phyloP scores from a whole-genome alignment of 2,329 filamentous ascomycete genomes.

The Hysterium pulicare region DNA sequence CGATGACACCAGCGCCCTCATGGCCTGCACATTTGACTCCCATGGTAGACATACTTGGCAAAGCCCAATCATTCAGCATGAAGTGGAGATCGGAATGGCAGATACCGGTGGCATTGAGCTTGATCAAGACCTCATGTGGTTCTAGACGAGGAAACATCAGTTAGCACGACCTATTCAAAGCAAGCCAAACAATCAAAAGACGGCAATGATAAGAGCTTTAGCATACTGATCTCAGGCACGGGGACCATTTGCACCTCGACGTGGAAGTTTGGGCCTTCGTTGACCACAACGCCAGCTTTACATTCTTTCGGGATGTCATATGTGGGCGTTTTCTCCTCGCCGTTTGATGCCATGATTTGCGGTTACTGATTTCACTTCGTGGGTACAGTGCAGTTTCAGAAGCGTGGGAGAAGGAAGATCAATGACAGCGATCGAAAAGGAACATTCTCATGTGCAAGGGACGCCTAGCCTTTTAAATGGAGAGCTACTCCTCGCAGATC shows the following conservation, averaged over 20 bases:
- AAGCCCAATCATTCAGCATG: slow-evolving; percentile 53
- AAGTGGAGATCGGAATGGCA: slow-evolving; percentile 58
- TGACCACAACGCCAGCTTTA: slow-evolving; percentile 52
- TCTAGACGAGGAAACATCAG: slow-evolving; percentile 26
- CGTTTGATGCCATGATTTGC: background rate
- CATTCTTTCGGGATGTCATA: slow-evolving; percentile 49
- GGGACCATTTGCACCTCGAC: slow-evolving; percentile 47
- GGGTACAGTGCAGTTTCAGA: no score
- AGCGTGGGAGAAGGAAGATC: no score
- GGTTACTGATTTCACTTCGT: no score
- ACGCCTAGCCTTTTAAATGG: no score
- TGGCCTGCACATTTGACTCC: slow-evolving; percentile 50
- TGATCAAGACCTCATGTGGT: slow-evolving; percentile 55
- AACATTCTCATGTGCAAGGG: no score
- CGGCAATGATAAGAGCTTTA: background rate
- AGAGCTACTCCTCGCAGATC: no score
- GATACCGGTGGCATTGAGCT: slow-evolving; percentile 56
- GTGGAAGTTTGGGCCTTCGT: slow-evolving; percentile 49
- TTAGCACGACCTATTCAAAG: background rate
- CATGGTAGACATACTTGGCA: slow-evolving; percentile 37
- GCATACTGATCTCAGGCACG: slow-evolving; percentile 46
- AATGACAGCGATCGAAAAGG: no score
- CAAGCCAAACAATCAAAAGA: background rate
- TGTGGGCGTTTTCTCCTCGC: background rate
- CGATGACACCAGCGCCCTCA: slow-evolving; percentile 57